Percentiles rank a stretch among this genome's conserved stretches.
Evolutionary conservation across 768 basidiomycete species (phyloP).

Genomic region (Boletus sp.): DNA sequence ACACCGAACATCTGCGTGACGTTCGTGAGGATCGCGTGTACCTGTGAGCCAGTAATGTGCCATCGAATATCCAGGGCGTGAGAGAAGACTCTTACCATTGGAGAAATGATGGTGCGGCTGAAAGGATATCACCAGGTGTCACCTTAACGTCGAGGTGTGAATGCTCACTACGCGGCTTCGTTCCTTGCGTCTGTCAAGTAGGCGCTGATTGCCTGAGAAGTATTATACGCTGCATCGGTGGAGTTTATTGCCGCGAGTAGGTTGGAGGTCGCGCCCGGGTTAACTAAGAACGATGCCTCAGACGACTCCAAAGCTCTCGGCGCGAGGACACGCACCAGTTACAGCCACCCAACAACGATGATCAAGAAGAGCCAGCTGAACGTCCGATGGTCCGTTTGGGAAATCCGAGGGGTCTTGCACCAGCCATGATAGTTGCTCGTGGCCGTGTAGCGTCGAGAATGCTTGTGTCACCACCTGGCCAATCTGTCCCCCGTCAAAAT

Average conservation of each 20-base stretch:
- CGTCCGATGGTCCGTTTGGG: slow-evolving; percentile 40
- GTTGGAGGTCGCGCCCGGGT: slow-evolving; percentile 37
- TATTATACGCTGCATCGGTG: slow-evolving; percentile 45
- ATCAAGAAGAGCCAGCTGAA: slow-evolving; percentile 45
- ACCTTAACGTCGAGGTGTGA: neutral
- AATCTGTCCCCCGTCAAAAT: slow-evolving; percentile 56
- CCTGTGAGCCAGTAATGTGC: slow-evolving; percentile 10
- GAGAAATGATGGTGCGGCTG: slow-evolving; percentile 20
- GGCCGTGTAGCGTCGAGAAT: slow-evolving; percentile 30
- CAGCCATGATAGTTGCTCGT: slow-evolving; percentile 44
- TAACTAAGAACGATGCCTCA: slow-evolving; percentile 32
- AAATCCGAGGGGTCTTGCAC: slow-evolving; percentile 41
- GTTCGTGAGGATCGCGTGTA: slow-evolving; percentile 34
- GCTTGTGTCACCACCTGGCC: slow-evolving; percentile 44
- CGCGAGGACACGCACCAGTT: slow-evolving; percentile 39
- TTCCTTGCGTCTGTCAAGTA: slow-evolving; percentile 50
- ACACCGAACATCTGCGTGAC: slow-evolving; percentile 36
- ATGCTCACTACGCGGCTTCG: slow-evolving; percentile 55
- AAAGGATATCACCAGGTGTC: slow-evolving; percentile 2
- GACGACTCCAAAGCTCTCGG: neutral
- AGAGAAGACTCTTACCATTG: slow-evolving; percentile 3
- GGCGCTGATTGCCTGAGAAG: slow-evolving; percentile 46
- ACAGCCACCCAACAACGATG: slow-evolving; percentile 55
- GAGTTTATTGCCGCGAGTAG: slow-evolving; percentile 36
- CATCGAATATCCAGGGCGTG: neutral